Base-by-base conservation (phyloP, 2,329 filamentous ascomycete genomes). In the Raffaelea ambrosiae region DNA sequence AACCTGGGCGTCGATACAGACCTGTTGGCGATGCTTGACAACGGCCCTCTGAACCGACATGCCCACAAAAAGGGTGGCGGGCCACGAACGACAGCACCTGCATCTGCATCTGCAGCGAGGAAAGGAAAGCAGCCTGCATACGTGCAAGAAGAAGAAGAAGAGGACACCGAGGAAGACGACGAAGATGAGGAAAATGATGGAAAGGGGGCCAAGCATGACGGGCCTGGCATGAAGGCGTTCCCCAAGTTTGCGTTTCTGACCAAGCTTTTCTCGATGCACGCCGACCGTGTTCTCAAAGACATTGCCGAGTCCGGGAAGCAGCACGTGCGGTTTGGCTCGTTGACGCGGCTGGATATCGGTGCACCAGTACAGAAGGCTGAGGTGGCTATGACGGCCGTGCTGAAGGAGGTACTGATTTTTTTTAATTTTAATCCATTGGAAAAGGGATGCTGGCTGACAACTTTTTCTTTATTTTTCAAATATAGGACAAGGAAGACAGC, bases 231-330 rank as follows among this genome's bases (percentile, higher is more conserved):
- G 54, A 73, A 72, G 51, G 69, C 74, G 14, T 63, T 84, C 16
- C 74, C 80, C 0, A 76, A 78, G 48, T 65, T 88, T n/a, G 76
- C 77, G 43, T 80, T 85, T 46, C 62, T 90, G 40, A 77, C 79
- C 13, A 68, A 71, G 11, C 75, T 80, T 48, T 65, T 88, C 16
- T 69, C 72, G 0, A 62, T 63, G 3, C 79, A 81, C 57, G 78
- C 81, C 10, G 72, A 71, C n/a, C 64, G 64, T 8, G 72, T 88
- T 2, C 86, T 88, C 57, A 64, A 76, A 47, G 72, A 81, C 50
- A 81, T 89, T 60, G 81, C 87, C 52, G 77, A 84, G 63, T 77
- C 83, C 7, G 77, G 88, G 64, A 73, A 79, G 57, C 70, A 82
- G 47, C 83, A 80, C 48, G 83, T 89, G 11, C 68, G 82, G 5